phyloP scores from a whole-genome alignment of 1,284 basidiomycete genomes.

The Apiotrichum siamense region DNA sequence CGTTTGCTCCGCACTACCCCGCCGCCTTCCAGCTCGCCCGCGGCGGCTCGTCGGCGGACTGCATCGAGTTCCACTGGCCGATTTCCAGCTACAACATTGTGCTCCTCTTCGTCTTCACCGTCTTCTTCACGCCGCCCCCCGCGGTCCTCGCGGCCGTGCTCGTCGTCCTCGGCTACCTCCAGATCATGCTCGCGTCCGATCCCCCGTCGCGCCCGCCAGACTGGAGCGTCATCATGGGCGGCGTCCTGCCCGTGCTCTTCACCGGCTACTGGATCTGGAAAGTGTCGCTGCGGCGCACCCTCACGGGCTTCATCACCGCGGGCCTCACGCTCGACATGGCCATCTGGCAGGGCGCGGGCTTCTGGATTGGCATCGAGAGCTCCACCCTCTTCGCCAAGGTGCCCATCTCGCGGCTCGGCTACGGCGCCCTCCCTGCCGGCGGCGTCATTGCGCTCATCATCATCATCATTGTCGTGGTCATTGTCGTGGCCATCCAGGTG shows the following conservation, averaged over 20 bases:
- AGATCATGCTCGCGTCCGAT: constrained; percentile 33
- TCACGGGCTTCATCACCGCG: constrained; percentile 25
- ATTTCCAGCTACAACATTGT: constrained; percentile 34
- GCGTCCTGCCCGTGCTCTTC: constrained; percentile 26
- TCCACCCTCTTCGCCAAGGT: constrained; percentile 36
- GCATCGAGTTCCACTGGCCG: constrained; percentile 37
- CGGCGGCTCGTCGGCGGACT: constrained; percentile 7
- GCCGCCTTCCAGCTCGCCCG: constrained; percentile 27
- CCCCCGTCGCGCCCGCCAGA: constrained; percentile 25
- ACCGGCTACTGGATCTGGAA: constrained; percentile 38
- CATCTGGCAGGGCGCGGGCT: constrained; percentile 41
- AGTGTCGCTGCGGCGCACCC: constrained; percentile 26
- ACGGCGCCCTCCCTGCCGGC: constrained; percentile 25
- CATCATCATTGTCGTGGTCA: constrained; percentile 22
- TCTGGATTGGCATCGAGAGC: constrained; percentile 42
- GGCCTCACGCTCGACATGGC: constrained; percentile 31
- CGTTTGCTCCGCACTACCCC: constrained; percentile 30
- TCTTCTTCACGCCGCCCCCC: constrained; percentile 29
- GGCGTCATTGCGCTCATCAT: constrained; percentile 29
- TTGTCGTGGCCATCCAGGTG: constrained; percentile 33
- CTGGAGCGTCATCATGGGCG: constrained; percentile 30
- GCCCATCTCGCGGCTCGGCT: constrained; percentile 36
- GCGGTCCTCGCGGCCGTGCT: constrained; percentile 25
- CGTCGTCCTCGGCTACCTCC: constrained; percentile 32
- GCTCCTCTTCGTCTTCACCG: constrained; percentile 29